phyloP scores from a whole-genome alignment of 2,329 filamentous ascomycete species.

The Aspergillus neotritici region DNA sequence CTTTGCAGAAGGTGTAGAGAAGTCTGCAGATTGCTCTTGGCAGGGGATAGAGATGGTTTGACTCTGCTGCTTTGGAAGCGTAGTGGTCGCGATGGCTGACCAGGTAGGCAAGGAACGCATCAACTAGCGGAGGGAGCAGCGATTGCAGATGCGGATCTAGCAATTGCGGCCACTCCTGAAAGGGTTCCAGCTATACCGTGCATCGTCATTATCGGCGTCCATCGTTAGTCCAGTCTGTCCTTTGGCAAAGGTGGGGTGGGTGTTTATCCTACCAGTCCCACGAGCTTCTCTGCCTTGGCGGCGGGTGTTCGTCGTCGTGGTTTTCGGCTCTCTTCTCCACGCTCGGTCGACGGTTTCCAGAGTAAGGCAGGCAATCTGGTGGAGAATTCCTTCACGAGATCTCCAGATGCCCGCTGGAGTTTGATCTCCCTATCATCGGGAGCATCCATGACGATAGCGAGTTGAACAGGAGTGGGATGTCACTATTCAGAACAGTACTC shows the following conservation, averaged over 20 bases:
- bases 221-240: constrained; percentile 6
- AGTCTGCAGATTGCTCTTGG: constrained; percentile 69
- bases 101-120: constrained; percentile 68
- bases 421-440: constrained; percentile 42
- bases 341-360: constrained; percentile 29
- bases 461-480: background rate
- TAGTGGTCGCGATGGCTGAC: constrained; percentile 38
- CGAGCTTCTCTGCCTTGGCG: constrained; percentile 35
- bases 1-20: constrained; percentile 88
- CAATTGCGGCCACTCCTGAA: constrained; percentile 92
- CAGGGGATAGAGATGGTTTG: constrained; percentile 44
- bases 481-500: constrained; percentile 1
- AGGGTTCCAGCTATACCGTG: constrained; percentile 64
- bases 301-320: constrained; percentile 36
- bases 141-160: constrained; percentile 75
- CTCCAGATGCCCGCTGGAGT: constrained; percentile 42
- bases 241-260: background rate
- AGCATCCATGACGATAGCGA: constrained; percentile 37
- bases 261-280: constrained; percentile 32
- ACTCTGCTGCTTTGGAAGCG: constrained; percentile 28
- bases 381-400: constrained; percentile 40
- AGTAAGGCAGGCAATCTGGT: constrained; percentile 39
- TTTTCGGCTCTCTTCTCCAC: constrained; percentile 20
- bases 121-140: constrained; percentile 68
- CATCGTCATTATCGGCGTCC: background rate